Evolutionary conservation across 345 rosid species (phyloP).

Genomic region (Cardamine resedifolia): DNA sequence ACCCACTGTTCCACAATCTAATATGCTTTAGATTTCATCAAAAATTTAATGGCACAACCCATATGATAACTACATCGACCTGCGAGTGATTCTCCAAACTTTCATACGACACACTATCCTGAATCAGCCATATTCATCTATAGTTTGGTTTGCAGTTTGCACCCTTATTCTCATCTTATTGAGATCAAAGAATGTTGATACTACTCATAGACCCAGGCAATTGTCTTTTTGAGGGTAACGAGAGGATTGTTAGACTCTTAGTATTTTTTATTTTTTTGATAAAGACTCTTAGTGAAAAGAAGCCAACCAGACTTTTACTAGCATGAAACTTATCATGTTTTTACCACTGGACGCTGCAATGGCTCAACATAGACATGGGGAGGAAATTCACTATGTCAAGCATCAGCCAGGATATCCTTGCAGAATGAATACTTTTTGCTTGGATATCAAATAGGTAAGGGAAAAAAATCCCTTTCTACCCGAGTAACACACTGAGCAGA

Average conservation of each 20-base stretch:
- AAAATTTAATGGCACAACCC: not conserved
- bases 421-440: not conserved
- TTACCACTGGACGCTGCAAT: not conserved
- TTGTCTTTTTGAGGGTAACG: not conserved
- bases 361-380: not conserved
- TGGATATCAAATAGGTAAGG: not conserved
- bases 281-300: too few species aligned
- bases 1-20: not conserved
- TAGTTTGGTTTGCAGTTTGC: not conserved
- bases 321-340: too few species aligned
- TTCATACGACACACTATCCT: slow-evolving; percentile 4
- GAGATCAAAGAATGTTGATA: not conserved
- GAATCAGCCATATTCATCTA: not conserved
- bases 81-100: not conserved
- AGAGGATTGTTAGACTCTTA: not conserved
- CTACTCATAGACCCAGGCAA: not conserved
- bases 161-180: not conserved
- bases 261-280: not conserved
- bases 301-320: too few species aligned
- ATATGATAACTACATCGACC: not conserved
- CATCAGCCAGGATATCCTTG: not conserved
- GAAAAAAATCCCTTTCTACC: not conserved
- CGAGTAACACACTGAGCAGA: not conserved
- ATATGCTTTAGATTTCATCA: not conserved
- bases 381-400: not conserved